Evolutionary conservation across 768 basidiomycete species (phyloP).

Genomic region (Leccinellum luteum): DNA sequence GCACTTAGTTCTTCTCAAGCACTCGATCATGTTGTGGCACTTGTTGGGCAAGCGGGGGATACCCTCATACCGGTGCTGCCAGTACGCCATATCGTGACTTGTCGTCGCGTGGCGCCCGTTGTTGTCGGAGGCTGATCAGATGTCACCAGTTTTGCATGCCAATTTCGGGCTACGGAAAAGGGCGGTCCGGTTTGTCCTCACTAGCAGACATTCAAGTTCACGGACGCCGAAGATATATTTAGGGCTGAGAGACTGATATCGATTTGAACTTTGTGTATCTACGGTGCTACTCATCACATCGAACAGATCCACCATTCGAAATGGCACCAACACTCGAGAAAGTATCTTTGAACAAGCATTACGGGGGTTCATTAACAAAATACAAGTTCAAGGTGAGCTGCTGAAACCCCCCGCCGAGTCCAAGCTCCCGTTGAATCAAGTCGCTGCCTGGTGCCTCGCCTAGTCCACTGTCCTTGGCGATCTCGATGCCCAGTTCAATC

Average conservation of each 20-base stretch:
- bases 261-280: background rate
- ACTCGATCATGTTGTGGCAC: no score
- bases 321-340: constrained; percentile 50
- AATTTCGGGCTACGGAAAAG: no score
- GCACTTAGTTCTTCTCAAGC: no score
- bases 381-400: constrained; percentile 74
- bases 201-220: no score
- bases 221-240: constrained; percentile 7
- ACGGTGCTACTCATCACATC: background rate
- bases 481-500: constrained; percentile 74
- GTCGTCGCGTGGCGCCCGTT: no score
- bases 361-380: constrained; percentile 78
- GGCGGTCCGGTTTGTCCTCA: no score
- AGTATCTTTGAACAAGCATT: constrained; percentile 74
- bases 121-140: no score
- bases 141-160: no score
- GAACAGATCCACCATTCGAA: background rate
- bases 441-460: background rate
- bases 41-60: no score
- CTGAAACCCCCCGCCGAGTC: background rate
- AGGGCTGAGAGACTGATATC: constrained; percentile 3
- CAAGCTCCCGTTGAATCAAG: background rate
- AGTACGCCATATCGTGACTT: no score
- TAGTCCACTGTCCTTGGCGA: constrained; percentile 74
- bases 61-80: no score